These are phyloP conservation scores for Rhododendron henanense DNA, from an alignment of 148 eudicot species.

Conservation along the genomic window DNA sequence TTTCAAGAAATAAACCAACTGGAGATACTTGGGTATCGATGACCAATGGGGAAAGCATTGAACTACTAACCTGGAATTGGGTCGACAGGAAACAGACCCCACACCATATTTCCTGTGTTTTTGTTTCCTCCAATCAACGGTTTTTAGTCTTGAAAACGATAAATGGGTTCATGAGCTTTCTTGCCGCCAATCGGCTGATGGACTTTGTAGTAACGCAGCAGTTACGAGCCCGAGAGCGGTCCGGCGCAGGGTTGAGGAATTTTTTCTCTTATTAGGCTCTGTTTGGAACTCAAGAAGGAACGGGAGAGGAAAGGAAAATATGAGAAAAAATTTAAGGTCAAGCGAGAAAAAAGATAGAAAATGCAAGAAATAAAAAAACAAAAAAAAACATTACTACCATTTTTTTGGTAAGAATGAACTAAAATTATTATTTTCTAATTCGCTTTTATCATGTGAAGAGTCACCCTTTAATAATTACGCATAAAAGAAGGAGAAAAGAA, in stretches of 20 bases:
- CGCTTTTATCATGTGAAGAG: no score
- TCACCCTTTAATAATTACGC: no score
- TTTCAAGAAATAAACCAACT: not conserved
- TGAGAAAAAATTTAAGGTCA: no score
- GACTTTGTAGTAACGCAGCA: not conserved
- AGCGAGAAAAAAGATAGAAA: no score
- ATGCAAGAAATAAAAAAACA: no score
- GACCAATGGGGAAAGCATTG: not conserved
- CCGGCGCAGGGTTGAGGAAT: not conserved
- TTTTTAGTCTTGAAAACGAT: not conserved
- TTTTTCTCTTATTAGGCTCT: no score
- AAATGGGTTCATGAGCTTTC: not conserved
- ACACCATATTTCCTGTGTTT: slow-evolving; percentile 48
- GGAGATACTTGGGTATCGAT: not conserved
- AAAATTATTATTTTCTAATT: no score
- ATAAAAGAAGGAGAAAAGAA: no score
- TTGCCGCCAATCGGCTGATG: not conserved
- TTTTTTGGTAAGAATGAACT: no score
- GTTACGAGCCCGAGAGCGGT: not conserved
- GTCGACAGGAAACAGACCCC: slow-evolving; percentile 74
- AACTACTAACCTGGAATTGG: slow-evolving; percentile 56
- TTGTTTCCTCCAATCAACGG: not conserved
- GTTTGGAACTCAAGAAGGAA: no score
- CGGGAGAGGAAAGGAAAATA: no score
- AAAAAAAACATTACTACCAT: no score